Evolutionary conservation across 2,329 filamentous ascomycete genomes (phyloP).

Genomic region (Ascocoryne sarcoides): DNA sequence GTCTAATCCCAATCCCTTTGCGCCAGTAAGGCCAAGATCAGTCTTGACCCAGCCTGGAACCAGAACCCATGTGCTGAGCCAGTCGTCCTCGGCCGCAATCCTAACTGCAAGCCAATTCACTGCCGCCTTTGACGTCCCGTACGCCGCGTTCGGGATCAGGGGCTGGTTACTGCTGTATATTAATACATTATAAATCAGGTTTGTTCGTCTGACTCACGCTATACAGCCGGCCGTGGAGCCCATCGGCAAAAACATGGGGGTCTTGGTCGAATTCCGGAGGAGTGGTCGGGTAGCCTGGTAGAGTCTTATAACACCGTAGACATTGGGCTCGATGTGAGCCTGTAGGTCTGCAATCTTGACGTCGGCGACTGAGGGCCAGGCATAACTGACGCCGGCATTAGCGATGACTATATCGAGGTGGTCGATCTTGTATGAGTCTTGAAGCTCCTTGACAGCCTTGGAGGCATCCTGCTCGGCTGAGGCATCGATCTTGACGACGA

Average conservation of each 20-base stretch:
- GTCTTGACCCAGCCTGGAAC: background rate
- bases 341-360: conserved; percentile 24
- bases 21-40: background rate
- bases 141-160: conserved; percentile 16
- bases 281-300: conserved; percentile 27
- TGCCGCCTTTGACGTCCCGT: conserved; percentile 28
- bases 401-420: conserved; percentile 41
- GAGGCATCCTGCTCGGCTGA: conserved; percentile 27
- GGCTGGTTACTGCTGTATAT: conserved; percentile 6
- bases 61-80: conserved; percentile 16
- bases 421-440: conserved; percentile 29
- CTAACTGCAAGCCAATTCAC: conserved; percentile 27
- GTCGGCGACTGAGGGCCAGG: conserved; percentile 25
- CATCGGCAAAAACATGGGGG: conserved; percentile 4
- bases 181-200: background rate
- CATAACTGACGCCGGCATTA: conserved; percentile 37
- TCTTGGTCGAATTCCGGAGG: background rate
- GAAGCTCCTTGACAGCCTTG: conserved; percentile 28
- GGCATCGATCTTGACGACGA: conserved; percentile 37
- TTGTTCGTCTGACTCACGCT: background rate
- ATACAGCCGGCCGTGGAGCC: background rate
- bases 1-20: background rate
- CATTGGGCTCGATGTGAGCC: conserved; percentile 23
- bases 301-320: conserved; percentile 24
- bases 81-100: conserved; percentile 19